These are phyloP conservation scores for Sporothrix globosa DNA, from an alignment of 2,329 filamentous ascomycete genomes.

Conservation along the genomic window DNA sequence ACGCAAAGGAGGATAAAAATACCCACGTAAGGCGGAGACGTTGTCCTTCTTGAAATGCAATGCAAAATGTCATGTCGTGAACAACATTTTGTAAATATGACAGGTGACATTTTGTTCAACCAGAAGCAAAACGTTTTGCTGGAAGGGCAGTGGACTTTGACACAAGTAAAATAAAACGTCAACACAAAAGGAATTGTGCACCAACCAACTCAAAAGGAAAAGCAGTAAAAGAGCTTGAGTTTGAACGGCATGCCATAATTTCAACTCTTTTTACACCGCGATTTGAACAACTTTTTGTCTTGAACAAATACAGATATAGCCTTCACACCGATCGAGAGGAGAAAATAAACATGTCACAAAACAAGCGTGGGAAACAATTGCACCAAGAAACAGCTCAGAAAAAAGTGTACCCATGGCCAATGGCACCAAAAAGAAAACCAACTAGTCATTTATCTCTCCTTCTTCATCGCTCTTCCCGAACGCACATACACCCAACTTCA, in stretches of 20 bases:
- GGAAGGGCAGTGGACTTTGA: neutral
- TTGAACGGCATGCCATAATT: neutral
- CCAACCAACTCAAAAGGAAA: neutral
- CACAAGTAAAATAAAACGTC: neutral
- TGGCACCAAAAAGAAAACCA: conserved; percentile 13
- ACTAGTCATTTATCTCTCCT: neutral
- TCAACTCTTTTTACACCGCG: neutral
- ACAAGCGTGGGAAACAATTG: neutral
- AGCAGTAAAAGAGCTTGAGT: neutral
- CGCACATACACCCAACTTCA: conserved; percentile 7
- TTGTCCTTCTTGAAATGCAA: neutral
- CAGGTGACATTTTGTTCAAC: neutral
- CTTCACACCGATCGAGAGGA: neutral
- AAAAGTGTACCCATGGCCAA: neutral
- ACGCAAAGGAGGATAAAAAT: neutral
- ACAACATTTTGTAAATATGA: neutral
- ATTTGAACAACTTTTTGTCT: neutral
- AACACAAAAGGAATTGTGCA: neutral
- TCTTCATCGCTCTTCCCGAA: neutral
- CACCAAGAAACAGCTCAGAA: neutral
- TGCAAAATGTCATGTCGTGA: neutral
- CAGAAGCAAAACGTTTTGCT: neutral
- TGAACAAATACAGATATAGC: neutral
- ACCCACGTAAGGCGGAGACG: too few species aligned
- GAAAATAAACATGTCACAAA: neutral